phyloP scores from a whole-genome alignment of 495 filamentous ascomycete genomes.

The Podospora pseudocomata region DNA sequence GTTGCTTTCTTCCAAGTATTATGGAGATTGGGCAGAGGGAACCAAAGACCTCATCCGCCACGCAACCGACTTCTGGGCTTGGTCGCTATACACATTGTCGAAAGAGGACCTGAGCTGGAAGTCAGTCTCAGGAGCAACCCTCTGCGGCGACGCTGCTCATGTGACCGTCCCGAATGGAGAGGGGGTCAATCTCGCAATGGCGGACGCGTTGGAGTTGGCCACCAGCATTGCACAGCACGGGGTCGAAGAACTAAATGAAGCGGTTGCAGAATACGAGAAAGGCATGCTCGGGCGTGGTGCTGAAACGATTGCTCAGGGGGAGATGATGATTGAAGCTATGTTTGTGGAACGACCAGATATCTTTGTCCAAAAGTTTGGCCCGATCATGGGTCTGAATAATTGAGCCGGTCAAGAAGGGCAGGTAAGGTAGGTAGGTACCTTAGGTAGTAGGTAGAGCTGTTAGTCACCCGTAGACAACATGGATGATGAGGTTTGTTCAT shows the following conservation, averaged over 20 bases:
- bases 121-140: conserved; percentile 40
- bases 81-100: conserved; percentile 30
- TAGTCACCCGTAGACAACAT: no score
- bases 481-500: not conserved
- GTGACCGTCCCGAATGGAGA: conserved; percentile 31
- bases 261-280: not conserved
- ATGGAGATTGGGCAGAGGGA: conserved; percentile 27
- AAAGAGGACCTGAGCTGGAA: conserved; percentile 27
- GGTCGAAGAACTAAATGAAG: not conserved
- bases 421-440: no score
- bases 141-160: conserved; percentile 62
- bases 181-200: conserved; percentile 36
- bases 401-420: no score
- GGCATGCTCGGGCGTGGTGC: not conserved
- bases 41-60: conserved; percentile 28
- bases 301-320: not conserved
- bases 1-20: conserved; percentile 16
- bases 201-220: conserved; percentile 25
- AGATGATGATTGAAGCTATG: not conserved
- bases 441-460: no score
- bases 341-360: not conserved
- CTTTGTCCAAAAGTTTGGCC: not conserved
- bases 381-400: not conserved
- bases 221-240: conserved; percentile 22
- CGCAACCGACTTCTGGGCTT: conserved; percentile 28